A percentile compares a stretch with the other conserved stretches of the same genome.
phyloP scores from a whole-genome alignment of 192 early-diverging fungal species.

The Gamsiella multidivaricata region DNA sequence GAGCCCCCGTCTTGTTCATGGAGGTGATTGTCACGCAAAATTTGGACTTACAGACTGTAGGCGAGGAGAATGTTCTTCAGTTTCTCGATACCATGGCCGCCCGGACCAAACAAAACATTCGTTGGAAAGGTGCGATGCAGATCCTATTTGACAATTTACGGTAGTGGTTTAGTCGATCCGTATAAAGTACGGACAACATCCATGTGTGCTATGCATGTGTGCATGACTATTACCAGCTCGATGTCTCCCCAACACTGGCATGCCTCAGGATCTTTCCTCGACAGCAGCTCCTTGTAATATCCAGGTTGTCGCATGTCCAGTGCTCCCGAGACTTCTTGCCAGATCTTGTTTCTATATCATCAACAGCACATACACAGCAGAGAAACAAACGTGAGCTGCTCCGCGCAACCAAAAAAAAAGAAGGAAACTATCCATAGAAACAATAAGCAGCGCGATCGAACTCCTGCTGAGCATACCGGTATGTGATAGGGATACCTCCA shows the following conservation, averaged over 20 bases:
- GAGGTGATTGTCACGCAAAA: background rate
- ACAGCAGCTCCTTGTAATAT: conserved; percentile 37
- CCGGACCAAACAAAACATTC: conserved; percentile 48
- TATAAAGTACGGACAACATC: background rate
- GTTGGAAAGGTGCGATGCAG: conserved; percentile 51
- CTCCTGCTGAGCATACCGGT: conserved; percentile 23
- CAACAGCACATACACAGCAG: background rate
- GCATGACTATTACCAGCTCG: conserved; percentile 48
- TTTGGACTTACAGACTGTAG: conserved; percentile 42
- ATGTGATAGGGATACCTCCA: conserved; percentile 49
- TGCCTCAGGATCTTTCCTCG: conserved; percentile 18
- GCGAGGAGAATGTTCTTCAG: conserved; percentile 49
- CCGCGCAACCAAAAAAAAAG: background rate
- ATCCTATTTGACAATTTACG: conserved; percentile 26
- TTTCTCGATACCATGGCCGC: conserved; percentile 48
- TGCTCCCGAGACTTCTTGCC: conserved; percentile 48
- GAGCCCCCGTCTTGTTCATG: background rate
- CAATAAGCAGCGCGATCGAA: background rate
- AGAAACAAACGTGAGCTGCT: background rate
- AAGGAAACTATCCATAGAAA: background rate
- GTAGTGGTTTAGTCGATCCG: background rate
- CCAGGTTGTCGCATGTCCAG: conserved; percentile 42
- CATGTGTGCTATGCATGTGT: too few species aligned
- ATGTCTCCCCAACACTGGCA: conserved; percentile 50
- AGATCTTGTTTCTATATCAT: conserved; percentile 44